Evolutionary conservation across 2,329 filamentous ascomycete species (phyloP), one percentile per base, ranked within the genome.

Genomic region (Penicillium concentricum): DNA sequence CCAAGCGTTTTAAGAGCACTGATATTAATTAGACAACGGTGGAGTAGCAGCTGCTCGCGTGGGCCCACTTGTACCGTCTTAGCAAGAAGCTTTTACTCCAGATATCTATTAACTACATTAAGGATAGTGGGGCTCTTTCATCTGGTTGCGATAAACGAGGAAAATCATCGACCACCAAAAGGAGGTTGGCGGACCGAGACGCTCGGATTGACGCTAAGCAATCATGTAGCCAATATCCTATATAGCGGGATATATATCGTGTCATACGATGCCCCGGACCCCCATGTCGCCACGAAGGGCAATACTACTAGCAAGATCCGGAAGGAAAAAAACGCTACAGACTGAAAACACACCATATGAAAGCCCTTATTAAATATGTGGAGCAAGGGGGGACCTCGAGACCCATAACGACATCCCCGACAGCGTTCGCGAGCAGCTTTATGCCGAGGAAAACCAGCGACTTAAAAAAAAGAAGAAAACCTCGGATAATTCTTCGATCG

Each of bases 271-370:
- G 67, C 46, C 65, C 65, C 51, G 63, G 67, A 8, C 56, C 60
- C 49, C 65, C 60, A 41, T 75, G 64, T 56, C 42, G 42, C 26
- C 46, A 67, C 42, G 58, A 62, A 44, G 65, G 67, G 22, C 65
- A 65, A 38, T 62, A 74, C 55, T 75, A 67, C 63, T 76, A 66
- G 72, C 57, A 63, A 42, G 68, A 75, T 57, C 67, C 68, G n/a
- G n/a, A 61, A 51, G 64, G 56, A 61, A 73, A 67, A 68, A 74
- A 60, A 62, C 69, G 75, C 58, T 69, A 74, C 42, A 69, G 60
- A 54, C 64, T 75, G 1, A 65, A 66, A 13, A 30, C 26, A 30
- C 13, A 59, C 48, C 66, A 73, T 55, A 56, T 74, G 9, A 72
- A 61, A 58, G 60, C 42, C 34, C 62, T 75, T 50, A 57, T 74